These are phyloP conservation scores for Neonectria punicea DNA, from an alignment of 2,329 filamentous ascomycete genomes.

Conservation along the genomic window DNA sequence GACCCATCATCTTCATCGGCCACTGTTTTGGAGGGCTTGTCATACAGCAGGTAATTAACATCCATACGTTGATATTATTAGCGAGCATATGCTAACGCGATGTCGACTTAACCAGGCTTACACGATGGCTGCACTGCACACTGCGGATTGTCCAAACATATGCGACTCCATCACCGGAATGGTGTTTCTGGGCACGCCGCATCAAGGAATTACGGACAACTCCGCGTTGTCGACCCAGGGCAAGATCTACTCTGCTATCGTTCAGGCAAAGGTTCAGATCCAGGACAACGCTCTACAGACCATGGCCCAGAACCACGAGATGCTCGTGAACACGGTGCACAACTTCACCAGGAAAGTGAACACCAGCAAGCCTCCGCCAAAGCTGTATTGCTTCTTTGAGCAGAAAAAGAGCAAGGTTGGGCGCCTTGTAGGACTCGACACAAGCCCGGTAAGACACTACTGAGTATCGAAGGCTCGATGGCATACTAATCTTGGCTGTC, in stretches of 20 bases:
- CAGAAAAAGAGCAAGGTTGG: constrained; percentile 10
- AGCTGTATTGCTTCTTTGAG: constrained; percentile 22
- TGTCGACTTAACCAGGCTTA: neutral
- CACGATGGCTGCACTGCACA: neutral
- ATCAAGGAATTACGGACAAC: neutral
- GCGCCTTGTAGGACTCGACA: neutral
- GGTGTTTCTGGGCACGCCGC: constrained; percentile 25
- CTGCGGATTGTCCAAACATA: constrained; percentile 2
- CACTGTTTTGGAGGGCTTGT: constrained; percentile 29
- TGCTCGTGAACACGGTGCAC: constrained; percentile 2
- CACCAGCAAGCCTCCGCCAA: neutral
- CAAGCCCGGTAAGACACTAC: neutral
- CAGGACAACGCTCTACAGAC: constrained; percentile 9
- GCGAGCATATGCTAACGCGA: neutral
- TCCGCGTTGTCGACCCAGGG: constrained; percentile 5
- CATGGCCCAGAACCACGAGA: constrained; percentile 16
- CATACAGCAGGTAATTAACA: constrained; percentile 12
- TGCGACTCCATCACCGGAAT: constrained; percentile 12
- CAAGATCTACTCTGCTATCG: constrained; percentile 9
- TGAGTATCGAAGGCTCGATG: too few relatives aligned
- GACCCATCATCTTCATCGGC: constrained; percentile 27
- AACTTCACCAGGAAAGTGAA: constrained; percentile 8
- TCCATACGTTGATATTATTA: too few relatives aligned
- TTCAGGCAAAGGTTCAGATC: neutral
- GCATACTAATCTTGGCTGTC: neutral